phyloP scores from a whole-genome alignment of 169 alveolate genomes.

The Cryptosporidium xiaoi region DNA sequence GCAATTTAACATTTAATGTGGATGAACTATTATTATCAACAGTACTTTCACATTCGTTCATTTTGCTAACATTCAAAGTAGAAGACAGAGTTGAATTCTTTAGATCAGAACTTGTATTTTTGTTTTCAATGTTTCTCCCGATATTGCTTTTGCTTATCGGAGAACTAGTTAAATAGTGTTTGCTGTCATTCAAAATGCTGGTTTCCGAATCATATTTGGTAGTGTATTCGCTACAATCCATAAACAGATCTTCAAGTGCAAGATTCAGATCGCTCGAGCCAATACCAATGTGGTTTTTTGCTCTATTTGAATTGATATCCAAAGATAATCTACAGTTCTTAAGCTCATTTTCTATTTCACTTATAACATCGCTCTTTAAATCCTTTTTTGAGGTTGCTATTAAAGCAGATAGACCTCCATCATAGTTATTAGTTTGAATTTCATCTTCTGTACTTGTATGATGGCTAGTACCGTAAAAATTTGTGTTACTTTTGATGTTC shows the following conservation, averaged over 20 bases:
- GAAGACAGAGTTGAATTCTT: neutral
- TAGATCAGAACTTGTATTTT: neutral
- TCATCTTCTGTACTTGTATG: no score
- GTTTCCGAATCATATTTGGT: no score
- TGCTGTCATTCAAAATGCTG: no score
- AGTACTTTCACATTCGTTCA: neutral
- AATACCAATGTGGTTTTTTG: neutral
- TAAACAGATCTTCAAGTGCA: neutral
- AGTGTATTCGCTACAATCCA: neutral
- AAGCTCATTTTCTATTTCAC: conserved; percentile 34
- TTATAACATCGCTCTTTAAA: conserved; percentile 32
- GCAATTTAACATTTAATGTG: no score
- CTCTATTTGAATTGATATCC: neutral
- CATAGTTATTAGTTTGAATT: neutral
- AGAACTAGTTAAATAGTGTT: no score
- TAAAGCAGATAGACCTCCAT: no score
- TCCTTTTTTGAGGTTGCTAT: neutral
- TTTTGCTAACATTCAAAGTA: neutral
- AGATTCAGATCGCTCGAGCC: neutral
- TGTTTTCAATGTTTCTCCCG: neutral
- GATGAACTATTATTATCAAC: no score
- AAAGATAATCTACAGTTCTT: conserved; percentile 36
- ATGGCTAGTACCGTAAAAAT: no score
- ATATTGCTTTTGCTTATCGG: no score
- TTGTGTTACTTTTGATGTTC: neutral